Evolutionary conservation across 371 early-diverging fungal species (phyloP).

Genomic region (Rhizopus delemar): DNA sequence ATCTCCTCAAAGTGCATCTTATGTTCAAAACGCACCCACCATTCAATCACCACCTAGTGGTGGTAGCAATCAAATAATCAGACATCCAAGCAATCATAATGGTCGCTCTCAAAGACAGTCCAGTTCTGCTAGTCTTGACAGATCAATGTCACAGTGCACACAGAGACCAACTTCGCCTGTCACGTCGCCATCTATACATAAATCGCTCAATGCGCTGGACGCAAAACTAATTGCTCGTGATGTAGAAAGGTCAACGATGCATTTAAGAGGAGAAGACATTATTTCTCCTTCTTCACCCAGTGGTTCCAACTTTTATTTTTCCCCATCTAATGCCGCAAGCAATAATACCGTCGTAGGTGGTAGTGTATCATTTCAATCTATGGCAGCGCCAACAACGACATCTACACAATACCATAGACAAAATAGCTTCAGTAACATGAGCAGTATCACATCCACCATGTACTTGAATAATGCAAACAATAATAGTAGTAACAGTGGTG

Average conservation of each 20-base stretch:
- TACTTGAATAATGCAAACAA: background rate
- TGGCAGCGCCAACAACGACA: conserved; percentile 17
- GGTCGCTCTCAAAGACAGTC: conserved; percentile 14
- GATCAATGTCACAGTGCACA: conserved; percentile 32
- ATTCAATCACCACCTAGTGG: conserved; percentile 41
- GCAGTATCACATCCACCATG: conserved; percentile 2
- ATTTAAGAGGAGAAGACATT: conserved; percentile 29
- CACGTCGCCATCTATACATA: conserved; percentile 50
- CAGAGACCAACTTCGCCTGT: conserved; percentile 48
- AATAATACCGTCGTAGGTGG: conserved; percentile 3
- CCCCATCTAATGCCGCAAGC: conserved; percentile 10
- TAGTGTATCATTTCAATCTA: conserved; percentile 20
- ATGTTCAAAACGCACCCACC: conserved; percentile 31
- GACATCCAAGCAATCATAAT: conserved; percentile 32
- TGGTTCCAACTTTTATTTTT: conserved; percentile 23
- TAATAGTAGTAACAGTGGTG: background rate
- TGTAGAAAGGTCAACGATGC: conserved; percentile 49
- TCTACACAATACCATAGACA: conserved; percentile 32
- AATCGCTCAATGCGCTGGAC: conserved; percentile 60
- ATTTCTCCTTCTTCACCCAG: conserved; percentile 42
- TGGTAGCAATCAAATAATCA: conserved; percentile 40
- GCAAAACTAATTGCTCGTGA: conserved; percentile 65
- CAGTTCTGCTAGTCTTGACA: conserved; percentile 28
- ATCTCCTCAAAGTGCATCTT: conserved; percentile 31
- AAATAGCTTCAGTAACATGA: conserved; percentile 38